Base-by-base conservation (phyloP, 257 asterid species). In the Solanum chilense region DNA sequence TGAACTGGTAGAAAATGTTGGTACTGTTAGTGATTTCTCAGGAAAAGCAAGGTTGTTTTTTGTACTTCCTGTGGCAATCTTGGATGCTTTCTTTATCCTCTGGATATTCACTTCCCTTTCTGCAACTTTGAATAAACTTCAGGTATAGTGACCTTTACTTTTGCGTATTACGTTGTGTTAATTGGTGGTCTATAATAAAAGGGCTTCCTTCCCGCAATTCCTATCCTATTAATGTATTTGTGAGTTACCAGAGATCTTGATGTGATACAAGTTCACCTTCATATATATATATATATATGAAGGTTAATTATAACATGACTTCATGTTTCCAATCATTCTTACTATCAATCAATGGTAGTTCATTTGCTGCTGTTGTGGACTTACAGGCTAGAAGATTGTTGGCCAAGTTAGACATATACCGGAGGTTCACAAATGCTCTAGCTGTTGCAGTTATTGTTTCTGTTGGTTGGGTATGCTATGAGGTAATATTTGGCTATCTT, bases 401-500 rank as follows among this genome's bases (percentile, higher is more conserved):
- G 82, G 97, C 97, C 86, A 96, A 96, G 89, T 92, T 96, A 84
- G 98, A 96, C 71, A 89, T 96, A 77, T 96, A 95, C 92, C 90
- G 98, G 90, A 96, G 92, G 93, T 96, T 96, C 93, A 95, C 99
- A 18, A 96, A 96, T 91, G 98, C 98, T 77, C 90, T 95, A 91
- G 98, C 94, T 62, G 91, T 95, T 86, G 94, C 99, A 66, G 97
- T 96, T 90, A 89, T 96, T 39, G 94, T 96, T 80, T 96, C 98
- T 84, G 96, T 96, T 91, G 99, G 98, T 78, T 96, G 99, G 99
- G 94, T 94, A 85, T 95, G 97, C 89, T 95, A 95, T n/a, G 99
- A 95, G 98, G 99, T 95, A 93, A 88, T 84, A 84, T 80, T 87
- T 87, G 83, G 75, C 39, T 9, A 33, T 77, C 62, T 77, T 45